phyloP scores from a whole-genome alignment of 805 yeast genomes.

The Ogataea wickerhamii region DNA sequence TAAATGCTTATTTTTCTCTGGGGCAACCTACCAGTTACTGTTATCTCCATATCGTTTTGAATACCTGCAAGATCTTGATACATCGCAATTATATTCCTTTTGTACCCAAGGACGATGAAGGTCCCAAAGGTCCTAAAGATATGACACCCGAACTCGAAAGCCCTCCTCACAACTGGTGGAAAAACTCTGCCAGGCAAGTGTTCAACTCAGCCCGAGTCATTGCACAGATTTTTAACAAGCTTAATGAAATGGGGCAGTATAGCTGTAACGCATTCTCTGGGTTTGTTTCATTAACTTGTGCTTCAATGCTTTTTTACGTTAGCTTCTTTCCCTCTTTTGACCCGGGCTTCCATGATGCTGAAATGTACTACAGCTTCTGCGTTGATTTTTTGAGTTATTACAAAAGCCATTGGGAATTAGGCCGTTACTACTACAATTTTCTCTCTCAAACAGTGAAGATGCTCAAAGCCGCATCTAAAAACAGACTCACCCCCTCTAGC shows the following conservation, averaged over 20 bases:
- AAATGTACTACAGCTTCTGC: constrained; percentile 10
- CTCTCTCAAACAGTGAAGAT: constrained; percentile 10
- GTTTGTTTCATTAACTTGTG: constrained; percentile 13
- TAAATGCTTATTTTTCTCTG: constrained; percentile 11
- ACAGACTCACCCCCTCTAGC: constrained; percentile 10
- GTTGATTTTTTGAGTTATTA: constrained; percentile 8
- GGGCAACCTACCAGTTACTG: constrained; percentile 14
- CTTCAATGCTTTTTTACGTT: constrained; percentile 14
- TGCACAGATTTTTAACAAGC: constrained; percentile 8
- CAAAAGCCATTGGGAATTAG: constrained; percentile 17
- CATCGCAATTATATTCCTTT: constrained; percentile 17
- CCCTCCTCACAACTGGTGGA: constrained; percentile 18
- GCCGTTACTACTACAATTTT: constrained; percentile 13
- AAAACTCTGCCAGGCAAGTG: constrained; percentile 8
- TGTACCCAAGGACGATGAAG: constrained; percentile 13
- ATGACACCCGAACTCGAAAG: constrained; percentile 6
- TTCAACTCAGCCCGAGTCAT: constrained; percentile 9
- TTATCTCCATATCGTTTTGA: constrained; percentile 11
- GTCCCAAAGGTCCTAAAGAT: constrained; percentile 16
- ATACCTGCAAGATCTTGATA: constrained; percentile 8
- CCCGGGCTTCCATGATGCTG: constrained; percentile 11
- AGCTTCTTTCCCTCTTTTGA: constrained; percentile 15
- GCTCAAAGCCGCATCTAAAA: constrained; percentile 14
- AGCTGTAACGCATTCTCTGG: constrained; percentile 15
- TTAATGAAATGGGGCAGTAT: constrained; percentile 3